Conservation (phyloP, 2,329 filamentous ascomycete species). For the Trichoderma sp. region DNA sequence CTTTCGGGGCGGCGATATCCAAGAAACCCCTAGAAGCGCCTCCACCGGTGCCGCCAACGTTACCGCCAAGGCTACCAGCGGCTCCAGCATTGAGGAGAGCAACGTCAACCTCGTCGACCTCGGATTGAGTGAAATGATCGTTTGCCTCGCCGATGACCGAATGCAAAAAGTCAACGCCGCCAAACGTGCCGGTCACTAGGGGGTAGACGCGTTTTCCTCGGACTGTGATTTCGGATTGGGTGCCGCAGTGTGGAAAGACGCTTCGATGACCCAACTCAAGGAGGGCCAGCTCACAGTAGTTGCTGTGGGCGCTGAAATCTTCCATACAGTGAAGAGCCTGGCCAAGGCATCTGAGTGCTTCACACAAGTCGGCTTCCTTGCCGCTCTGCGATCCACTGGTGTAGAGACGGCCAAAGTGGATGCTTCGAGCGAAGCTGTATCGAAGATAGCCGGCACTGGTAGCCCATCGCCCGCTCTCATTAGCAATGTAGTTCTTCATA, state of each 20-base stretch:
- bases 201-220: slow-evolving; percentile 67
- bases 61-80: slow-evolving; percentile 36
- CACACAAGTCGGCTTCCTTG: slow-evolving; percentile 73
- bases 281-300: slow-evolving; percentile 76
- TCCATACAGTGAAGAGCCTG: slow-evolving; percentile 76
- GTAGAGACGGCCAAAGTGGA: slow-evolving; percentile 75
- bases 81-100: slow-evolving; percentile 68
- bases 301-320: slow-evolving; percentile 77
- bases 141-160: slow-evolving; percentile 74
- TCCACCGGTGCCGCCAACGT: no score
- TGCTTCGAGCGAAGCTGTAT: slow-evolving; percentile 69
- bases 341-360: slow-evolving; percentile 72
- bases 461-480: slow-evolving; percentile 81
- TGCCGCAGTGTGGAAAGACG: slow-evolving; percentile 76
- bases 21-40: slow-evolving; percentile 42
- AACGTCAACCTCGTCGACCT: slow-evolving; percentile 76
- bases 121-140: slow-evolving; percentile 81
- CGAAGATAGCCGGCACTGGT: slow-evolving; percentile 84
- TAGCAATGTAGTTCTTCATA: slow-evolving; percentile 99
- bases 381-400: slow-evolving; percentile 62
- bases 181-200: slow-evolving; percentile 70
- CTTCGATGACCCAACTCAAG: slow-evolving; percentile 76
- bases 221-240: slow-evolving; percentile 58
- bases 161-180: slow-evolving; percentile 80
- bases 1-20: slow-evolving; percentile 40